Percentiles rank a stretch among this genome's conserved stretches.
Evolutionary conservation across 495 filamentous ascomycete genomes (phyloP).

Genomic region (Pyrenula aspistea): DNA sequence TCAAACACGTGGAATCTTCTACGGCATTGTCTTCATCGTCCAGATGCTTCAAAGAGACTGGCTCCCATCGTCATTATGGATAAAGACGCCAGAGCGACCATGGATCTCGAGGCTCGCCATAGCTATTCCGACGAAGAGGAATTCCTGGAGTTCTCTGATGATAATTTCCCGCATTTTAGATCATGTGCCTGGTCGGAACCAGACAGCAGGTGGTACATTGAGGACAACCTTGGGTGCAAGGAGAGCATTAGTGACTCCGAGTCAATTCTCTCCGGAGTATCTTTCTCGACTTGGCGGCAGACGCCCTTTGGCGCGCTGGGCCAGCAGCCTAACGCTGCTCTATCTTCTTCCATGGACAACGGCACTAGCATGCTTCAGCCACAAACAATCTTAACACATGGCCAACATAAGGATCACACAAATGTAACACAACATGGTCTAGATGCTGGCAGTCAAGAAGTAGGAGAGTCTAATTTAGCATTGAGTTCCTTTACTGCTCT

Average conservation of each 20-base stretch:
- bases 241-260: neutral
- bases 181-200: neutral
- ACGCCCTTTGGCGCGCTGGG: too few relatives aligned
- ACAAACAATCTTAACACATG: too few relatives aligned
- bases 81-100: neutral
- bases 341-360: neutral
- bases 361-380: too few relatives aligned
- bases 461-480: too few relatives aligned
- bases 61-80: neutral
- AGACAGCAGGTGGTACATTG: neutral
- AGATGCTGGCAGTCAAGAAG: too few relatives aligned
- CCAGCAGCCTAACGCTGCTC: too few relatives aligned
- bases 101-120: neutral
- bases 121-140: neutral
- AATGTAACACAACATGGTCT: too few relatives aligned
- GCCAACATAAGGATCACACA: too few relatives aligned
- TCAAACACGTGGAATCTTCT: slow-evolving; percentile 2
- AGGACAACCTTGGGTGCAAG: neutral
- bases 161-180: neutral
- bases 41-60: neutral
- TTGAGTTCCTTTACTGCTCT: too few relatives aligned
- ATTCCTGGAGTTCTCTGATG: neutral
- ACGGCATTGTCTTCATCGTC: neutral
- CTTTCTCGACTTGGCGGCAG: too few relatives aligned
- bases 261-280: neutral